Base-by-base conservation (phyloP, 192 early-diverging fungal genomes). In the Phlyctochytrium arcticum region DNA sequence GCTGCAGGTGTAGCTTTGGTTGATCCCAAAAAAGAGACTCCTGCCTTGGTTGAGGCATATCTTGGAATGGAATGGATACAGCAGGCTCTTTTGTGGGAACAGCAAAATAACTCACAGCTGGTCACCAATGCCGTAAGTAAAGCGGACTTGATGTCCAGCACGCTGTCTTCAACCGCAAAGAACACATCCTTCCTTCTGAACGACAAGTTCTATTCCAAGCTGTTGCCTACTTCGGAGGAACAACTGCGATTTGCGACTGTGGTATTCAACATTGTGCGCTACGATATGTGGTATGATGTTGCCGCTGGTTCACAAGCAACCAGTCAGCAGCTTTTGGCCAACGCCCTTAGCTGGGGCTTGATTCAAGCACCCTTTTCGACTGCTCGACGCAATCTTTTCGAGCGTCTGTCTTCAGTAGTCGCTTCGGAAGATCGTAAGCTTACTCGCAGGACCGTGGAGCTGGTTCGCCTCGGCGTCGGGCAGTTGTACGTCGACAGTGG, bases 191-290 rank as follows among this genome's bases (percentile, higher is more conserved):
- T 89, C 36, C 75, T 91, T 9, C 70, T 94, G 36, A 89, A 88
- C 82, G 92, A 95, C 54, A 91, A 90, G 70, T 85, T 87, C 31
- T 95, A 87, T 59, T 81, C 80, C 51, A 92, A 92, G 68, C 78
- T 88, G 34, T 69, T 82, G 3, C 70, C 64, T 15, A 65, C 77
- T 3, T 75, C 80, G 17, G 91, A 92, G 65, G 81, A 82, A 32
- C 72, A 92, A 85, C 71, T 88, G 31, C 75, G 84, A 33, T 87
- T 88, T 54, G 69, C 87, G 29, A 69, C 85, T 26, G 73, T 79
- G 59, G 74, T 81, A 34, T 15, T 74, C 34, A 17, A 81, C 29
- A 54, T 78, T 31, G 57, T 81, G 57, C 57, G 66, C 12, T 48
- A 64, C 26, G 32, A 66, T 29, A 64, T 49, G 6, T 69, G 79